Base-by-base conservation (phyloP, 2,329 filamentous ascomycete species). In the Penicillium thymicola region DNA sequence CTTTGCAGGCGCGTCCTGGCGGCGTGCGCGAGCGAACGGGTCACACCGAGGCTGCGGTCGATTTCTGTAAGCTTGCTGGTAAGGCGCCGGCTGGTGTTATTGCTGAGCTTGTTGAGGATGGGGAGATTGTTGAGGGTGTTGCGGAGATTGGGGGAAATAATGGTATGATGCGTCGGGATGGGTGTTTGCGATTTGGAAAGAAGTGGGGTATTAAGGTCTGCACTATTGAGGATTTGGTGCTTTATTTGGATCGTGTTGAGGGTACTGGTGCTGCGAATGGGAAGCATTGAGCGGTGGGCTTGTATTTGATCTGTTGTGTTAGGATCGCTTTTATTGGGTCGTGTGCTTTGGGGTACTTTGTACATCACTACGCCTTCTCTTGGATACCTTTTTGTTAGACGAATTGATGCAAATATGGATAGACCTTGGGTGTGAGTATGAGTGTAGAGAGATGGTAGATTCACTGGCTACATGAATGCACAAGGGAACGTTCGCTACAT, bases 121-220 rank as follows among this genome's bases (percentile, higher is more conserved):
- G 92, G 0, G 84, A 85, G 61, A 84, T 86, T 73, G 82, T 91
- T 3, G 78, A 80, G 13, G 92, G 91, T 0, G 81, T 81, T 68
- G 82, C 90, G 1, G 78, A 89, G 68, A 79, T 86, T 64, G 73
- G 74, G 11, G 86, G 83, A 21, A 84, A 87, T 51, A 76, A 77
- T n/a, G 90, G 89, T 27, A 99, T 99, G 94, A 87, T 97, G 86
- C 80, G 92, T 65, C 85, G 91, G 61, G 91, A 96, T 78, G 89
- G 85, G 37, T 97, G 92, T 77, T 79, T 99, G 70, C 83, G 81
- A 49, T 99, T 99, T 81, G 94, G 92, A 28, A 85, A 86, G 75
- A 86, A 82, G 75, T 97, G 89, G 86, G 92, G 92, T 5, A 79
- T 99, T 65, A 94, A 89, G 79, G 91, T 96, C 57, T 96, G 92